Base-by-base conservation (phyloP, 2,329 filamentous ascomycete genomes). In the Stemphylium lycopersici region DNA sequence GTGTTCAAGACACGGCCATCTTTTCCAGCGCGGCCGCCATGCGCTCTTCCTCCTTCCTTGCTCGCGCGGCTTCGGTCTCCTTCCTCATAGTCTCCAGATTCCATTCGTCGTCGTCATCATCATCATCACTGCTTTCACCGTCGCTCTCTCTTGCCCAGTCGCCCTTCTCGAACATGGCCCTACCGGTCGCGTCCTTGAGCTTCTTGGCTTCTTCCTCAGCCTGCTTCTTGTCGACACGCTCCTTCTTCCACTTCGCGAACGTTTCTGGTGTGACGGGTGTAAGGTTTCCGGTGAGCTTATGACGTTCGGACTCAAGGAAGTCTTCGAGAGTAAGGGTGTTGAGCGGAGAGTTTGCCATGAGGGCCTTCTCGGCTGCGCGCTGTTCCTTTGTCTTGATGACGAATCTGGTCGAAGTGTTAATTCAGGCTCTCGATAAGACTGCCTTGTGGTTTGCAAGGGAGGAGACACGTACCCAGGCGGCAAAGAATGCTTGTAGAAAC, bases 361-460 rank as follows among this genome's bases (percentile, higher is more conserved):
- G 79, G 3, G 95, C 95, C 80, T 97, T 99, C 77, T 99, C 96
- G 18, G 92, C 92, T 2, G 91, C 92, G 65, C 91, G 86, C 76
- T 99, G 95, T 75, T 98, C 96, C 78, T 96, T 97, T 15, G 95
- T 99, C 82, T 99, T 99, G 59, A 99, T 84, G 38, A 99, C 82
- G 80, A 98, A 99, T 96, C 68, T 40, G 8, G 5, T 6, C 4
- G 10, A 10, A 29, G 26, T 37, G 38, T 71, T 54, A 70, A 58
- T 42, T 20, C 12, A 24, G 10, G 45, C 26, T 29, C 26, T 29
- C 26, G 26, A 29, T 2, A 11, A 29, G 2, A 8, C 2, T 29
- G 26, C 11, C 26, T 6, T 3, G 3, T 11, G 26, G 42, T 36
- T 45, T 33, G 29, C 40, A n/a, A 11, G 52, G 22, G 10, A 20